Conservation (phyloP, 2,329 filamentous ascomycete genomes). For the Fusarium sp. region DNA sequence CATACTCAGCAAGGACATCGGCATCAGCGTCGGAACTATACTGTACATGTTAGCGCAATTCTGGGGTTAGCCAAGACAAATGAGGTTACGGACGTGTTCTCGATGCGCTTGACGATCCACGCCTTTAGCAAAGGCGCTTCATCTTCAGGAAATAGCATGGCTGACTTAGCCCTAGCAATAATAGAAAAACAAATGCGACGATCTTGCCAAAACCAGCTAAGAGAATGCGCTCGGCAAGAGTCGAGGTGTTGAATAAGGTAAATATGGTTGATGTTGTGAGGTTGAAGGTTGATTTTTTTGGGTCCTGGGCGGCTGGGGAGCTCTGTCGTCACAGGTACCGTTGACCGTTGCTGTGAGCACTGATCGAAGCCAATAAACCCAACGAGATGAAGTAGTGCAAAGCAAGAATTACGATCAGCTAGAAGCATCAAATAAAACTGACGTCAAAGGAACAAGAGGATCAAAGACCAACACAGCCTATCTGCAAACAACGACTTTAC, state of each 20-base stretch:
- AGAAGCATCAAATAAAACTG: background rate
- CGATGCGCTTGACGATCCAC: slow-evolving; percentile 84
- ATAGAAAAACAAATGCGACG: slow-evolving; percentile 4
- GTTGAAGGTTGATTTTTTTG: slow-evolving; percentile 39
- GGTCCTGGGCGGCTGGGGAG: slow-evolving; percentile 20
- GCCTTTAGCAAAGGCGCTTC: slow-evolving; percentile 77
- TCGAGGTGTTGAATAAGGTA: background rate
- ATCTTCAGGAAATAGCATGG: slow-evolving; percentile 75
- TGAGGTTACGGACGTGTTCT: slow-evolving; percentile 74
- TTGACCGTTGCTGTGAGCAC: background rate
- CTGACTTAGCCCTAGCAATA: slow-evolving; percentile 9
- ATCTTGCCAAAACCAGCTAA: slow-evolving; percentile 5
- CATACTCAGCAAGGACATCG: slow-evolving; percentile 87
- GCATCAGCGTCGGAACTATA: slow-evolving; percentile 82
- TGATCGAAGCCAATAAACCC: background rate
- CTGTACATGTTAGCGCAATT: slow-evolving; percentile 24
- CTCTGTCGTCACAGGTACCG: slow-evolving; percentile 42
- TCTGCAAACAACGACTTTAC: too few species aligned
- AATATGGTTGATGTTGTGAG: slow-evolving; percentile 22
- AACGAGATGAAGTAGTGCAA: too few species aligned
- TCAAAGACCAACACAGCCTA: too few species aligned
- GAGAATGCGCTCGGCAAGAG: slow-evolving; percentile 10
- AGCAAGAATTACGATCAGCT: background rate
- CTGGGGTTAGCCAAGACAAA: slow-evolving; percentile 17
- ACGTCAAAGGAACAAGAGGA: too few species aligned